A percentile compares a stretch with the other conserved stretches of the same genome.
Evolutionary conservation across 75 land plant species (phyloP).

Genomic region (Pinus tabuliformis): DNA sequence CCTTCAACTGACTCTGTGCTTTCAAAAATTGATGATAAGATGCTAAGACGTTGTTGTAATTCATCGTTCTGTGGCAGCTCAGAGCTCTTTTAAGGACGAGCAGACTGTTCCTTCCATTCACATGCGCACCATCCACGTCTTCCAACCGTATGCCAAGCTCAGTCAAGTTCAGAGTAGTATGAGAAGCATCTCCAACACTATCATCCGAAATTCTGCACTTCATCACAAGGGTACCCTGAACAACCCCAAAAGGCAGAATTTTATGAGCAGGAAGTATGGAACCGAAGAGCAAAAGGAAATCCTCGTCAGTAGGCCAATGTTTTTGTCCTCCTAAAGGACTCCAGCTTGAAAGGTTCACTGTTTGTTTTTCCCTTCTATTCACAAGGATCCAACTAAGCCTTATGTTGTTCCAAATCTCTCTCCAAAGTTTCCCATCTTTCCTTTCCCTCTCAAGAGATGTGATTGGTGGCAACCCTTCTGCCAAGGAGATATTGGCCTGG

Average conservation of each 20-base stretch:
- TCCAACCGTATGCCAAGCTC: constrained; percentile 43
- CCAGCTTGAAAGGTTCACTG: constrained; percentile 49
- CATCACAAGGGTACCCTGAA: constrained; percentile 31
- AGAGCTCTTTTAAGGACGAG: constrained; percentile 16
- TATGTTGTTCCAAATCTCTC: constrained; percentile 22
- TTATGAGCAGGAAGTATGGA: constrained; percentile 23
- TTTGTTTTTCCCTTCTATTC: constrained; percentile 19
- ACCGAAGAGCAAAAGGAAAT: constrained; percentile 31
- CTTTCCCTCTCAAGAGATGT: constrained; percentile 21
- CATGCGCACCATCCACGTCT: constrained; percentile 30
- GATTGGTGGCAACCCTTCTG: constrained; percentile 7
- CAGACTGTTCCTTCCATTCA: constrained; percentile 35
- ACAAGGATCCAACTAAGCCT: constrained; percentile 49
- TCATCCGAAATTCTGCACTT: constrained; percentile 12
- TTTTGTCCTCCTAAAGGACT: constrained; percentile 31
- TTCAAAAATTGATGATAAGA: constrained; percentile 17
- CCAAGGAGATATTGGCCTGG: not conserved
- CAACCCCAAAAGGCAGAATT: not conserved
- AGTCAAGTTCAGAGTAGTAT: constrained; percentile 15
- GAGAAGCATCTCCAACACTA: not conserved
- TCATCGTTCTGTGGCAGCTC: constrained; percentile 22
- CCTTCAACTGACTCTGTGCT: constrained; percentile 11
- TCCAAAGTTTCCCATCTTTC: constrained; percentile 38
- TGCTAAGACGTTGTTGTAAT: constrained; percentile 8
- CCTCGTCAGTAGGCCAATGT: constrained; percentile 50